These are phyloP conservation scores for Polytolypa hystricis DNA, from an alignment of 2,329 filamentous ascomycete genomes.

Conservation along the genomic window DNA sequence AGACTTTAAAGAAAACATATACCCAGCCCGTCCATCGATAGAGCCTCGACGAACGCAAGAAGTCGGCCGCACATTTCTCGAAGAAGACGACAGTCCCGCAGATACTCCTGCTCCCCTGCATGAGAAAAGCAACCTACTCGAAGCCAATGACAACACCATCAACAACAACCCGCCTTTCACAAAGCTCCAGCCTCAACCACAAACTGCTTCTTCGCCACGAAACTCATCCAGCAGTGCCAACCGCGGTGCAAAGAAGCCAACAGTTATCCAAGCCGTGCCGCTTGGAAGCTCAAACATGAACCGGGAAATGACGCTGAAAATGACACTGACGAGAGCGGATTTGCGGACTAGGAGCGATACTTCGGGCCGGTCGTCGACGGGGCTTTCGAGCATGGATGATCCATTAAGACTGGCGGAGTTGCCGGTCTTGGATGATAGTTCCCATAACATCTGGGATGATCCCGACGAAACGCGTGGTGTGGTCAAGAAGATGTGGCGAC, in stretches of 20 bases:
- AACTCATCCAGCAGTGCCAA: slow-evolving; percentile 24
- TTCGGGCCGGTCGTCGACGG: slow-evolving; percentile 57
- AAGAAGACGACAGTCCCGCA: slow-evolving; percentile 39
- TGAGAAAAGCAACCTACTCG: too few relatives aligned
- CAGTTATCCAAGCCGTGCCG: background rate
- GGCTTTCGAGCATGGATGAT: slow-evolving; percentile 50
- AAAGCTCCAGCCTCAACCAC: slow-evolving; percentile 3
- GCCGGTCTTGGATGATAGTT: slow-evolving; percentile 32
- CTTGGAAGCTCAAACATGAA: slow-evolving; percentile 30
- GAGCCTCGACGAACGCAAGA: slow-evolving; percentile 30
- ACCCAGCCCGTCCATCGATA: slow-evolving; percentile 11
- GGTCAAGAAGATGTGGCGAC: slow-evolving; percentile 36
- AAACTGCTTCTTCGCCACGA: slow-evolving; percentile 9
- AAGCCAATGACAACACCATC: slow-evolving; percentile 30
- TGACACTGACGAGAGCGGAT: slow-evolving; percentile 88
- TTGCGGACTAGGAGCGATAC: slow-evolving; percentile 43
- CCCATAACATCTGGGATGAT: slow-evolving; percentile 31
- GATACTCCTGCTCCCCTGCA: too few relatives aligned
- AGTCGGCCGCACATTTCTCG: slow-evolving; percentile 41
- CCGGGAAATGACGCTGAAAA: slow-evolving; percentile 88
- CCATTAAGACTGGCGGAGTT: slow-evolving; percentile 46
- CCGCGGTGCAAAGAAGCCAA: background rate
- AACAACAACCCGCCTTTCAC: slow-evolving; percentile 12
- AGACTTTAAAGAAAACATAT: slow-evolving; percentile 23
- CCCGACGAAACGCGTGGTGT: slow-evolving; percentile 28